A percentile compares a stretch with the other conserved stretches of the same genome.
Evolutionary conservation across 768 basidiomycete genomes (phyloP).

Genomic region (Dictyophora rubrovolvata): DNA sequence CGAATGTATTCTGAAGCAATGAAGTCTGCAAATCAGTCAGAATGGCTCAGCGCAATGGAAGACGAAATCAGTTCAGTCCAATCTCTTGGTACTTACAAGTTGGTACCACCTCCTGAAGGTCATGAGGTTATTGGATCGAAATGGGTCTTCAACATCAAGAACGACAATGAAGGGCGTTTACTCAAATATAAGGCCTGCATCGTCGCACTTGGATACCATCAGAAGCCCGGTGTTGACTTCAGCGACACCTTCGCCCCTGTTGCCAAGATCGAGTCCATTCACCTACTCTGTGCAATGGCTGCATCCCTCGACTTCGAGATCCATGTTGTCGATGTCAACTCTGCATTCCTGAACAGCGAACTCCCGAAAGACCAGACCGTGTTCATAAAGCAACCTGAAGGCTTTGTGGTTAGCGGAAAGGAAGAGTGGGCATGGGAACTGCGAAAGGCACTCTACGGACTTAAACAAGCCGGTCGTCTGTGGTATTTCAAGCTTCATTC

Average conservation of each 20-base stretch:
- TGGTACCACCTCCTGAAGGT: slow-evolving; percentile 16
- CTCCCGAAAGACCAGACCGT: slow-evolving; percentile 17
- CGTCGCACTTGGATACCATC: slow-evolving; percentile 33
- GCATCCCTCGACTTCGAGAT: slow-evolving; percentile 26
- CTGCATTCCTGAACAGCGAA: slow-evolving; percentile 28
- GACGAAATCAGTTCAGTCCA: slow-evolving; percentile 16
- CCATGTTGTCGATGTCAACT: slow-evolving; percentile 31
- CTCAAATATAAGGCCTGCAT: slow-evolving; percentile 27
- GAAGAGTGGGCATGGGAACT: slow-evolving; percentile 14
- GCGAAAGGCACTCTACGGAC: slow-evolving; percentile 23
- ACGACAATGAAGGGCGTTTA: slow-evolving; percentile 16
- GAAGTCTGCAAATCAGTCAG: background rate
- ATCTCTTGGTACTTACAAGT: slow-evolving; percentile 14
- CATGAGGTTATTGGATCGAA: slow-evolving; percentile 16
- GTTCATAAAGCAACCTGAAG: slow-evolving; percentile 27
- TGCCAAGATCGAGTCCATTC: slow-evolving; percentile 19
- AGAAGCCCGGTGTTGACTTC: slow-evolving; percentile 27
- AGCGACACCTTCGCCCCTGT: slow-evolving; percentile 14
- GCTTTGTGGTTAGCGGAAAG: slow-evolving; percentile 15
- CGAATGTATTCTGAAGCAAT: too few relatives aligned
- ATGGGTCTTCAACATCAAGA: slow-evolving; percentile 22
- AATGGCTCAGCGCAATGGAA: slow-evolving; percentile 17
- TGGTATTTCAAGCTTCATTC: slow-evolving; percentile 28
- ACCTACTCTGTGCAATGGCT: slow-evolving; percentile 27
- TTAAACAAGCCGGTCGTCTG: slow-evolving; percentile 25